Percentiles rank a stretch among this genome's conserved stretches.
Evolutionary conservation across 495 filamentous ascomycete species (phyloP).

Genomic region (Aspergillus asperescens): DNA sequence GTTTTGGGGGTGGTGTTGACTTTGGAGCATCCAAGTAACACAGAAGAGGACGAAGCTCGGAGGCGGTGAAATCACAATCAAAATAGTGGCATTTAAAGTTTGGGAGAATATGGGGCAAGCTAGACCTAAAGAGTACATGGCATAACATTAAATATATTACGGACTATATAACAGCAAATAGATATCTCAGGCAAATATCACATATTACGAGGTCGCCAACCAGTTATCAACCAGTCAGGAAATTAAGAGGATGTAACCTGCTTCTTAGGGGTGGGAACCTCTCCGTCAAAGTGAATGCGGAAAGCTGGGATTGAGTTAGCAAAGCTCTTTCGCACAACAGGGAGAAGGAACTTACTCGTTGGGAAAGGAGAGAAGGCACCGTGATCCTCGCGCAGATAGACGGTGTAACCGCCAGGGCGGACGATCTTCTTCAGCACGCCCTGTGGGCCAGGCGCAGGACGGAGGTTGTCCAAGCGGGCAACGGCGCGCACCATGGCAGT

Average conservation of each 20-base stretch:
- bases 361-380: slow-evolving; percentile 70
- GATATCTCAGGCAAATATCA: neutral
- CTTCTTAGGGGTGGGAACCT: slow-evolving; percentile 27
- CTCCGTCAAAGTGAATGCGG: slow-evolving; percentile 41
- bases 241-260: slow-evolving; percentile 3
- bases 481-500: slow-evolving; percentile 60
- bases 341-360: slow-evolving; percentile 44
- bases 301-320: slow-evolving; percentile 29
- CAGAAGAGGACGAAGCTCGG: neutral
- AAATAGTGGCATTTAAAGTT: no score
- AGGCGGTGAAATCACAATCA: neutral
- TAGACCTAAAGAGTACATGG: neutral
- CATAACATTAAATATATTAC: neutral
- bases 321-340: neutral
- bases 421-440: slow-evolving; percentile 70
- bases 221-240: neutral
- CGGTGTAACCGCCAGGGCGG: slow-evolving; percentile 52
- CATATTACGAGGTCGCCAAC: neutral
- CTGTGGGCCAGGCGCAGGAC: slow-evolving; percentile 61
- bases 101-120: no score
- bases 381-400: slow-evolving; percentile 72
- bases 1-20: neutral
- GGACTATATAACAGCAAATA: slow-evolving; percentile 3
- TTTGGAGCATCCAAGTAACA: neutral
- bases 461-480: slow-evolving; percentile 52